phyloP scores from a whole-genome alignment of 768 basidiomycete species.

The Phanerochaete carnosa region DNA sequence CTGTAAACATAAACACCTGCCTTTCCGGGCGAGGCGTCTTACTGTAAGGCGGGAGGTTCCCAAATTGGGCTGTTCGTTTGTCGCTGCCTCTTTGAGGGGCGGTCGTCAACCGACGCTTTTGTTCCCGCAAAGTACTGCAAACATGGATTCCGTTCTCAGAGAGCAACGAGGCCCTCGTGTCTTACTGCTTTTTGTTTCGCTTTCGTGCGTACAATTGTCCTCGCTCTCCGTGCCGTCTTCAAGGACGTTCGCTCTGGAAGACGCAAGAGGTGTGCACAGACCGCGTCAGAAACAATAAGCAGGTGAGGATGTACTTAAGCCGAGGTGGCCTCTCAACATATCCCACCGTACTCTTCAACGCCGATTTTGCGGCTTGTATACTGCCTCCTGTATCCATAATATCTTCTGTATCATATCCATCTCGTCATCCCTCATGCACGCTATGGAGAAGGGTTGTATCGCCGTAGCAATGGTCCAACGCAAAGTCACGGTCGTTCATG shows the following conservation, averaged over 20 bases:
- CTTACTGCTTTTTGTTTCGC: background rate
- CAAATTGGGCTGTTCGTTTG: conserved; percentile 1
- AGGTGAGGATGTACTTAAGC: too few relatives aligned
- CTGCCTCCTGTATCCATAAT: too few relatives aligned
- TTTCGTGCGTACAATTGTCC: background rate
- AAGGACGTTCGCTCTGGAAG: background rate
- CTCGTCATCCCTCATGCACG: too few relatives aligned
- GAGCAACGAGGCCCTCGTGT: background rate
- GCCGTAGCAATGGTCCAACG: conserved; percentile 69
- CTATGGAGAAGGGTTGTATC: conserved; percentile 44
- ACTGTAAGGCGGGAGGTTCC: too few relatives aligned
- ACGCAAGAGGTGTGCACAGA: too few relatives aligned
- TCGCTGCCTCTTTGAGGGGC: background rate
- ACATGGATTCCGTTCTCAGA: background rate
- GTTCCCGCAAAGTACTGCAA: background rate
- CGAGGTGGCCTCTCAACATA: too few relatives aligned
- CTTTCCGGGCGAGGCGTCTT: background rate
- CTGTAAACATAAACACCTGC: background rate
- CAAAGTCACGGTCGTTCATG: conserved; percentile 67
- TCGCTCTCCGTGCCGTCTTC: background rate
- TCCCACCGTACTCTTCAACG: too few relatives aligned
- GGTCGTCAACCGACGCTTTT: background rate
- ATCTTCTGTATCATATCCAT: too few relatives aligned
- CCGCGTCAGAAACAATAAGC: too few relatives aligned
- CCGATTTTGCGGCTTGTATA: too few relatives aligned